phyloP scores from a whole-genome alignment of 2,329 filamentous ascomycete genomes.

The Xylaria sp. region DNA sequence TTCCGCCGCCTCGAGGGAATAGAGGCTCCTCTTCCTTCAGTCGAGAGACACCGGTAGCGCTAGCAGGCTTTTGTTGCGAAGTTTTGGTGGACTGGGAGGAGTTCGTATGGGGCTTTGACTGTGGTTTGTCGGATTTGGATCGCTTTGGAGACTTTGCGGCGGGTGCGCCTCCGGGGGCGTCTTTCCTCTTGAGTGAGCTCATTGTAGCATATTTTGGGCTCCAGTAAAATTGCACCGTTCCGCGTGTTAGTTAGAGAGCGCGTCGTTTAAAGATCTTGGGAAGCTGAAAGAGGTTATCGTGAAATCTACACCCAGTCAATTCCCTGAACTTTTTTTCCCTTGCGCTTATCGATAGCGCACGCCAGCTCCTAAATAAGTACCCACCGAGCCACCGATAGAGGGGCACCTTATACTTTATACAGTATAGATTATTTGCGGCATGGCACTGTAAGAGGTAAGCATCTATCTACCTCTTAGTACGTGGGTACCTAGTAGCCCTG shows the following conservation, averaged over 20 bases:
- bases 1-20: constrained; percentile 93
- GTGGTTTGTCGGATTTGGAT: constrained; percentile 53
- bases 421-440: neutral
- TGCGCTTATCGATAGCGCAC: constrained; percentile 40
- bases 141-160: constrained; percentile 64
- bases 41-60: constrained; percentile 55
- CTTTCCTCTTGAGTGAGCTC: constrained; percentile 69
- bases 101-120: constrained; percentile 51
- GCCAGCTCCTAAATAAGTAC: neutral
- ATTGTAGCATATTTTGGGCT: constrained; percentile 53
- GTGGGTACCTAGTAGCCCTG: too few species aligned
- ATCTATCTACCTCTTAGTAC: neutral
- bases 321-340: constrained; percentile 39
- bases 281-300: constrained; percentile 15
- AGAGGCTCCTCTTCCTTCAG: constrained; percentile 84
- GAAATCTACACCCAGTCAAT: constrained; percentile 9
- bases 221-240: constrained; percentile 21
- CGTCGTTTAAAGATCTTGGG: constrained; percentile 10
- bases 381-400: constrained; percentile 18
- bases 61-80: constrained; percentile 44
- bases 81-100: constrained; percentile 43
- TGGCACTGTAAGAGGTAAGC: neutral
- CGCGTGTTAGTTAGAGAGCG: constrained; percentile 4
- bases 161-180: constrained; percentile 63
- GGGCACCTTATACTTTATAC: constrained; percentile 9